phyloP scores from a whole-genome alignment of 2,329 filamentous ascomycete genomes.

The Hypoxylon sp. region DNA sequence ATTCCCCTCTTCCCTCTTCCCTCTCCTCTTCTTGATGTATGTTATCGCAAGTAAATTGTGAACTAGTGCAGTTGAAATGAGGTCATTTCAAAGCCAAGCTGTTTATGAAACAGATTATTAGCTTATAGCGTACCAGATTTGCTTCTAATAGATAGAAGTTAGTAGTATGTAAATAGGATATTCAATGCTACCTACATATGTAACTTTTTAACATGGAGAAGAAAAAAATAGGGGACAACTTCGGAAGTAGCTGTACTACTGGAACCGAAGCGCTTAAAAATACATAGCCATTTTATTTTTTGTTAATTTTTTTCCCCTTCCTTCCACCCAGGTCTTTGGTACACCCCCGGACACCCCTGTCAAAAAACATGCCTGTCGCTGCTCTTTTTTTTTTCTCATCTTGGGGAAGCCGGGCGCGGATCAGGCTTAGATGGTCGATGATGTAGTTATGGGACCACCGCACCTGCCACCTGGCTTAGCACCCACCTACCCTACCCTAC shows the following conservation, averaged over 20 bases:
- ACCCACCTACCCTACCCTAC: slow-evolving; percentile 29
- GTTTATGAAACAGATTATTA: slow-evolving; percentile 29
- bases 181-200: too few relatives aligned
- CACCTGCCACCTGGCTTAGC: slow-evolving; percentile 45
- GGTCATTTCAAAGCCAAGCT: slow-evolving; percentile 37
- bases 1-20: neutral
- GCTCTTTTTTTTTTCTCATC: slow-evolving; percentile 42
- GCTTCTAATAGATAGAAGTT: slow-evolving; percentile 17
- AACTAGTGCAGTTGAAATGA: slow-evolving; percentile 28
- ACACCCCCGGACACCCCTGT: slow-evolving; percentile 40
- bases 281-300: slow-evolving; percentile 12
- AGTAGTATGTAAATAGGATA: slow-evolving; percentile 4
- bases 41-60: slow-evolving; percentile 17
- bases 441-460: slow-evolving; percentile 51
- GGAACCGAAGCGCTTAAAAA: slow-evolving; percentile 30
- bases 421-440: slow-evolving; percentile 49
- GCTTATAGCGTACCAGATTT: slow-evolving; percentile 31
- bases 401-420: slow-evolving; percentile 49
- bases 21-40: neutral
- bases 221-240: slow-evolving; percentile 16
- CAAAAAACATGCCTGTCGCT: slow-evolving; percentile 34
- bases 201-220: slow-evolving; percentile 7
- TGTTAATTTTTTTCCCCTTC: slow-evolving; percentile 9
- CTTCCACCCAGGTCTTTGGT: slow-evolving; percentile 48
- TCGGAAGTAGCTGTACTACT: slow-evolving; percentile 9